These are phyloP conservation scores for Leishmania turanica DNA, from an alignment of 208 protist species.

Conservation along the genomic window DNA sequence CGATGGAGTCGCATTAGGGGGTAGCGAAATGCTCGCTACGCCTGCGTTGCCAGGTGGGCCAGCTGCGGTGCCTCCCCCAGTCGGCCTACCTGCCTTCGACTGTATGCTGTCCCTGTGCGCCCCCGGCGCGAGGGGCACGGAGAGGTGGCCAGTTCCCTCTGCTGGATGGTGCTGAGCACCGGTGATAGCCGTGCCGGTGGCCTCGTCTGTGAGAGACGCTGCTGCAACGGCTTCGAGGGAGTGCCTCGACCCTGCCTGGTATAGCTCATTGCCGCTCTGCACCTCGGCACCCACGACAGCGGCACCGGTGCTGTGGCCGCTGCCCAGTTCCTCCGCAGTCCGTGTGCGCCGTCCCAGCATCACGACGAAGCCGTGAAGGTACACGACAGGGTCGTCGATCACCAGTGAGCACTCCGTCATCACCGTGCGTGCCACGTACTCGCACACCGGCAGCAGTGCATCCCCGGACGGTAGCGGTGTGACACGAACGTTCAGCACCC, in stretches of 20 bases:
- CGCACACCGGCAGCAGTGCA: slow-evolving; percentile 27
- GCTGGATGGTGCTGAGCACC: neutral
- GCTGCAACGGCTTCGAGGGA: neutral
- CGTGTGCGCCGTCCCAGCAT: slow-evolving; percentile 31
- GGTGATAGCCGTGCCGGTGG: neutral
- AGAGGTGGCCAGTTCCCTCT: neutral
- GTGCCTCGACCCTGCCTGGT: neutral
- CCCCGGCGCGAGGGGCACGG: neutral
- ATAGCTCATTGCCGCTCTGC: neutral
- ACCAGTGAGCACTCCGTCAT: slow-evolving; percentile 34
- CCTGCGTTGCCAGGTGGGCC: neutral
- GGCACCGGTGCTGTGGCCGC: neutral
- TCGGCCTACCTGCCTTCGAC: too few relatives aligned
- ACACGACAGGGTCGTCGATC: slow-evolving; percentile 31
- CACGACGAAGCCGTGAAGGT: slow-evolving; percentile 33
- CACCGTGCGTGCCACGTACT: slow-evolving; percentile 30
- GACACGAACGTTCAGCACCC: slow-evolving; percentile 31
- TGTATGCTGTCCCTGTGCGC: neutral
- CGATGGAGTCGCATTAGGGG: neutral
- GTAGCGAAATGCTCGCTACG: neutral
- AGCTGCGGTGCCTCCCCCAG: neutral
- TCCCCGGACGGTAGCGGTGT: slow-evolving; percentile 18
- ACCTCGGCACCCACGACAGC: neutral
- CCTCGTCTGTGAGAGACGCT: slow-evolving; percentile 1
- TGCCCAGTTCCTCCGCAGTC: slow-evolving; percentile 4